Percentiles rank a stretch among this genome's conserved stretches.
Evolutionary conservation across 2,329 filamentous ascomycete species (phyloP).

Genomic region (Coniochaeta sp.): DNA sequence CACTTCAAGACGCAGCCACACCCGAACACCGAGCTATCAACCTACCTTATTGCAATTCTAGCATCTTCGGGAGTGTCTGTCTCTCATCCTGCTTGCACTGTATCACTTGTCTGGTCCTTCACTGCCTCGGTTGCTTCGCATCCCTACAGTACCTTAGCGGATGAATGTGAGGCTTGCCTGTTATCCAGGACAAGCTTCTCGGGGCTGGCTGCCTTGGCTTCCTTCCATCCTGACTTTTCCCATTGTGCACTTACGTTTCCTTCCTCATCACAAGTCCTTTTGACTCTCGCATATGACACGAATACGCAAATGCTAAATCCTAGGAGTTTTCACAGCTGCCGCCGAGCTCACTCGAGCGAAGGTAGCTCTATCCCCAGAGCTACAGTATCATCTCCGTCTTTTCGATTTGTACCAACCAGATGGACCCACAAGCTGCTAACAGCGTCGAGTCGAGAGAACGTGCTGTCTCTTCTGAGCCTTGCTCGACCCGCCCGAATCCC

Average conservation of each 20-base stretch:
- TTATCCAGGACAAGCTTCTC: not conserved
- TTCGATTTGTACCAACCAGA: conserved; percentile 35
- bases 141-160: not conserved
- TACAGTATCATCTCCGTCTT: conserved; percentile 31
- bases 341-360: conserved; percentile 46
- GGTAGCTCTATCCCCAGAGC: conserved; percentile 40
- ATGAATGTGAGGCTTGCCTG: not conserved
- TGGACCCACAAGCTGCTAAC: conserved; percentile 41
- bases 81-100: not conserved
- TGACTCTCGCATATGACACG: conserved; percentile 1
- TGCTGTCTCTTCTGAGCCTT: conserved; percentile 54
- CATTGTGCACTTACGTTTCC: not conserved
- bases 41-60: not conserved
- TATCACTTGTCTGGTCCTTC: not conserved
- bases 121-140: not conserved
- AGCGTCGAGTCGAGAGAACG: conserved; percentile 47
- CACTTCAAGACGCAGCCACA: not conserved
- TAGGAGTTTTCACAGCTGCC: conserved; percentile 34
- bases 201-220: not conserved
- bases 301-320: conserved; percentile 43
- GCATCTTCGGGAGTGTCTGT: not conserved
- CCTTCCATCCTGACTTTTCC: not conserved
- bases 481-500: conserved; percentile 55
- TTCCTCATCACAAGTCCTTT: not conserved
- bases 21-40: not conserved